Percentiles rank a stretch among this genome's conserved stretches.
These are phyloP conservation scores for Daphne laureola DNA, from an alignment of 441 rosid genomes.

Conservation along the genomic window DNA sequence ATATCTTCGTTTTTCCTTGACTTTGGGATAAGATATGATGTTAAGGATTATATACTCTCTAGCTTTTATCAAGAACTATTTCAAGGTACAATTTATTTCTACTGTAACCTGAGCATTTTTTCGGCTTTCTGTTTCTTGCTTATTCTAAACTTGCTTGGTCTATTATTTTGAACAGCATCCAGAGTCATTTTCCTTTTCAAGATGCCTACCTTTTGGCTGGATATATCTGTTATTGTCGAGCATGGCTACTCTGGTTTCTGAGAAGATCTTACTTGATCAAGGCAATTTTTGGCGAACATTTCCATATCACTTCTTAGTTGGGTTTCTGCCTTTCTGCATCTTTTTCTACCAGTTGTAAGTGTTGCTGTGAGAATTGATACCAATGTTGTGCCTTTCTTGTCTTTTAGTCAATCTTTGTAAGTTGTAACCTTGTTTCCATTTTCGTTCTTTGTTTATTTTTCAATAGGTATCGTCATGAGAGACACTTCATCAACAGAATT, in stretches of 20 bases:
- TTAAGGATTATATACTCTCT: constrained; percentile 71
- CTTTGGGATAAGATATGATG: constrained; percentile 60
- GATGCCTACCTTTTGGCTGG: constrained; percentile 79
- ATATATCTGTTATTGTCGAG: constrained; percentile 46
- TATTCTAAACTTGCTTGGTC: neutral
- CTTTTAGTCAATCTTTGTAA: neutral
- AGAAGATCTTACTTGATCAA: constrained; percentile 50
- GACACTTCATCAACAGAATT: constrained; percentile 54
- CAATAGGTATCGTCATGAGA: constrained; percentile 62
- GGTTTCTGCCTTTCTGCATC: constrained; percentile 60
- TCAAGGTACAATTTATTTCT: constrained; percentile 42
- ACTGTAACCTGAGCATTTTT: constrained; percentile 5
- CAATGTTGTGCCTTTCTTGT: neutral
- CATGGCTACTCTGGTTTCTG: constrained; percentile 49
- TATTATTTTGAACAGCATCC: constrained; percentile 35
- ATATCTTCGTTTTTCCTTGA: constrained; percentile 31
- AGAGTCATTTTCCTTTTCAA: constrained; percentile 47
- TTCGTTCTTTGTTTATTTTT: constrained; percentile 5
- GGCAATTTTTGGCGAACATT: constrained; percentile 65
- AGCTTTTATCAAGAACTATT: constrained; percentile 55
- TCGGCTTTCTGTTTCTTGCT: neutral
- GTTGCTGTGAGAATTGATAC: neutral
- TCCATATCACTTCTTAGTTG: constrained; percentile 51
- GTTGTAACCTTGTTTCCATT: neutral
- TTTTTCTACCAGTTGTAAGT: constrained; percentile 66